Evolutionary conservation across 176 grass and related monocot genomes (phyloP), one percentile per base, ranked within the genome.

Genomic region (Oryza officinalis): DNA sequence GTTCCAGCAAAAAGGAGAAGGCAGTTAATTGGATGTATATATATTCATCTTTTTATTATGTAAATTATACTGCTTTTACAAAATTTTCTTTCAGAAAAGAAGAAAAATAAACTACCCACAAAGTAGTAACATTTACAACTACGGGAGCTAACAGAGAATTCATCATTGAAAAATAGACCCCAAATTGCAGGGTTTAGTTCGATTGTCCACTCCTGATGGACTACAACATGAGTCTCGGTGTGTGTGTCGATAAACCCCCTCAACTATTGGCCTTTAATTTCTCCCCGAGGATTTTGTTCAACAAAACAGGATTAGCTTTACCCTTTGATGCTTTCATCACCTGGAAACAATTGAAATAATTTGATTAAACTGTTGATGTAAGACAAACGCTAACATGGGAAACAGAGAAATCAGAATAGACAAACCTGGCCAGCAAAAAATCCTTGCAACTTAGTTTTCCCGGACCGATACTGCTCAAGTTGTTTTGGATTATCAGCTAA

Each of bases 301-400:
- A 76, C 81, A 95, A 65, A 74, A 90, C 85, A 64, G 96, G 96
- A 30, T 93, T 98, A 17, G 96, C 96, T 78, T 98, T 98, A 60
- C 96, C 93, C 89, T 95, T 98, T 0, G 96, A 98, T 83, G 87
- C 91, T 81, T 98, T 98, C 96, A 98, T 98, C 76, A 93, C 93
- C 96, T 98, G 75, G 37, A 90, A 74, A 28, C 76, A 80, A 66
- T 77, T 59, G 13, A 76, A 35, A 85, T 2, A 87, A 74, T 57
- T 72, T 72, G 1, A 69, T 69, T n/a, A 74, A 31, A 26, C 22
- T 82, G 61, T 15, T 41, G 27, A 20, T 27, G 50, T 5, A 73
- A 60, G 6, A 85, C 75, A 27, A 47, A 67, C 46, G 50, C 9
- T 76, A 40, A 0, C 25, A 22, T 25, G 47, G 9, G 2, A 13